phyloP scores from a whole-genome alignment of 805 yeast species.

The Wickerhamiella sorbophila region DNA sequence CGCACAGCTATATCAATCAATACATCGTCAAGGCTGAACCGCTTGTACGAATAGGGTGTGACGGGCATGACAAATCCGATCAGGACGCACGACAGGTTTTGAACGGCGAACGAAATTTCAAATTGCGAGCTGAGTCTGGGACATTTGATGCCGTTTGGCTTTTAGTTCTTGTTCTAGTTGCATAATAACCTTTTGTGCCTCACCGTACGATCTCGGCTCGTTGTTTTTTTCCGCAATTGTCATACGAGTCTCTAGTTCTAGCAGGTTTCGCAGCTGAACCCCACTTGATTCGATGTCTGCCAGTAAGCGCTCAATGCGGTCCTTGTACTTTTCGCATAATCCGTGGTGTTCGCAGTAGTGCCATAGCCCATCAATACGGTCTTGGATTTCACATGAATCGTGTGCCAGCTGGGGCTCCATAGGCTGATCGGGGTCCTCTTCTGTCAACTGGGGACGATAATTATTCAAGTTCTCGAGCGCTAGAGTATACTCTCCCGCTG shows the following conservation, averaged over 20 bases:
- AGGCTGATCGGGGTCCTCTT: neutral
- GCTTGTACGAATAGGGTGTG: slow-evolving; percentile 9
- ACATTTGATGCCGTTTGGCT: too few relatives aligned
- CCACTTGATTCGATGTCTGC: neutral
- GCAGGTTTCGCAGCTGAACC: neutral
- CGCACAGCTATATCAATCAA: slow-evolving; percentile 62
- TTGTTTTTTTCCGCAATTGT: neutral
- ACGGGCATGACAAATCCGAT: slow-evolving; percentile 3
- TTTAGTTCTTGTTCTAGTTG: neutral
- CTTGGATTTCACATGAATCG: neutral
- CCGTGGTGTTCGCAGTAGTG: neutral
- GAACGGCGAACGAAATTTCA: too few relatives aligned
- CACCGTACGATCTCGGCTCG: neutral
- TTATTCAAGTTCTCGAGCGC: neutral
- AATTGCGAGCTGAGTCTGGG: too few relatives aligned
- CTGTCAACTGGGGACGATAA: neutral
- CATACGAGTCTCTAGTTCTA: neutral
- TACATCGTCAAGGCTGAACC: slow-evolving; percentile 16
- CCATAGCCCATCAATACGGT: neutral
- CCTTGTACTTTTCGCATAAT: neutral
- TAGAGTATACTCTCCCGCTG: neutral
- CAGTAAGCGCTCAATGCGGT: too few relatives aligned
- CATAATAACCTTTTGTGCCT: neutral
- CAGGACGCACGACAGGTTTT: too few relatives aligned
- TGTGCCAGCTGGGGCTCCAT: neutral